These are phyloP conservation scores for Starmerella roubikii DNA, from an alignment of 805 yeast genomes.

Conservation along the genomic window DNA sequence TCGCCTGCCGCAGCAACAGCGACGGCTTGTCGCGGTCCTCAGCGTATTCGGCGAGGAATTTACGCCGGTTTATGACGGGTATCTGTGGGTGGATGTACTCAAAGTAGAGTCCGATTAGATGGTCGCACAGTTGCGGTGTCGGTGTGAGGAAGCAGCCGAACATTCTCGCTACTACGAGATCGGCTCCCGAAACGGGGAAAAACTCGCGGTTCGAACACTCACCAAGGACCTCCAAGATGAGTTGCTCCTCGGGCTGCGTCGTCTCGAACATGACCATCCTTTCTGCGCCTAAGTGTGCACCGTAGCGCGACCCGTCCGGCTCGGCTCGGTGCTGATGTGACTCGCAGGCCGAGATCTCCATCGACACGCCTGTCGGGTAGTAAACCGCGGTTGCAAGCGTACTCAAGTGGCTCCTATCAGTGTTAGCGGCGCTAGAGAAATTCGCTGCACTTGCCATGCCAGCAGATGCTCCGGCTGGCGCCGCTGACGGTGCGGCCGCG, in stretches of 20 bases:
- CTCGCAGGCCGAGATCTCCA: background rate
- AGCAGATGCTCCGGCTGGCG: no score
- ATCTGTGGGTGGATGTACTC: constrained; percentile 50
- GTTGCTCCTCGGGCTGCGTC: constrained; percentile 8
- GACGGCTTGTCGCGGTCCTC: constrained; percentile 39
- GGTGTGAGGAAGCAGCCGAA: constrained; percentile 66
- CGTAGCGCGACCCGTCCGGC: background rate
- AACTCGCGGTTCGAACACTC: background rate
- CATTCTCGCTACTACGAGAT: constrained; percentile 34
- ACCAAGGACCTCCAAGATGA: background rate
- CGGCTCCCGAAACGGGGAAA: constrained; percentile 24
- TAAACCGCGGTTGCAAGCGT: background rate
- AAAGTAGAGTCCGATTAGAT: constrained; percentile 49
- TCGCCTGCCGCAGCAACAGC: constrained; percentile 55
- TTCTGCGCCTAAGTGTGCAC: constrained; percentile 1
- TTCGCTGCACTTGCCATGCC: no score
- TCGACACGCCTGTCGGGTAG: constrained; percentile 1
- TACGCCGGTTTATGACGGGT: constrained; percentile 52
- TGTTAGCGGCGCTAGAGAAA: no score
- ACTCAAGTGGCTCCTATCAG: no score
- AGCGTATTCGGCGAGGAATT: constrained; percentile 46
- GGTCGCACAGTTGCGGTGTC: constrained; percentile 41
- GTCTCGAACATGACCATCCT: no score
- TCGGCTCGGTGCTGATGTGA: background rate
- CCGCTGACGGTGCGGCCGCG: no score